A percentile compares a stretch with the other conserved stretches of the same genome.
Evolutionary conservation across 2,329 filamentous ascomycete species (phyloP).

Genomic region (Pseudocercospora musae): DNA sequence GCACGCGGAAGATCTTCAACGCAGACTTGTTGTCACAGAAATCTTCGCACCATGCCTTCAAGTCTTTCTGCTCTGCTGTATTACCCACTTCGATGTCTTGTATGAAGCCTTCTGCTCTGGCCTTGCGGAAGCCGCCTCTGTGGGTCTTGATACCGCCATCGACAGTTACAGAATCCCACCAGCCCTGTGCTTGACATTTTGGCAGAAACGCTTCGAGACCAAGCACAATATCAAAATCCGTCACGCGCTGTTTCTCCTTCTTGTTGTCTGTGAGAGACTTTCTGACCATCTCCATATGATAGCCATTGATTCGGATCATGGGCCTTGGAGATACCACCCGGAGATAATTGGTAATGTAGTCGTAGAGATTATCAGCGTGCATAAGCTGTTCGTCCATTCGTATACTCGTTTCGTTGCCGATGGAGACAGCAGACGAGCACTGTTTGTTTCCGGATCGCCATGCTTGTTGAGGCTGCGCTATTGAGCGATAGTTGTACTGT

Average conservation of each 20-base stretch:
- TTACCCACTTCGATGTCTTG: conserved; percentile 47
- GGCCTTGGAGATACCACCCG: conserved; percentile 23
- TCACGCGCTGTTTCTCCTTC: conserved; percentile 27
- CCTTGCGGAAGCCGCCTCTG: conserved; percentile 61
- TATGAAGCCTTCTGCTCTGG: conserved; percentile 47
- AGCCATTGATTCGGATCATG: conserved; percentile 27
- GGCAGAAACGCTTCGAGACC: conserved; percentile 23
- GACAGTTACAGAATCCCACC: conserved; percentile 43
- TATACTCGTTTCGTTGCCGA: conserved; percentile 24
- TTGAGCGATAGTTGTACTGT: conserved; percentile 20
- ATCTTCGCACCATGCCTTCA: conserved; percentile 64
- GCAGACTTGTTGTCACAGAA: conserved; percentile 59
- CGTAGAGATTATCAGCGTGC: conserved; percentile 22
- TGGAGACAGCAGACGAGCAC: conserved; percentile 12
- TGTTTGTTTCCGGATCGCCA: conserved; percentile 6
- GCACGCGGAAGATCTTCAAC: conserved; percentile 52
- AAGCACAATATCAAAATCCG: conserved; percentile 30
- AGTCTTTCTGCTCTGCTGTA: conserved; percentile 35
- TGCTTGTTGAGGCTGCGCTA: conserved; percentile 12
- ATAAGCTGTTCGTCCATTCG: conserved; percentile 30
- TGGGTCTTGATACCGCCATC: conserved; percentile 59
- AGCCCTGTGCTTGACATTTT: conserved; percentile 8
- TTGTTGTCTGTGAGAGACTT: conserved; percentile 24
- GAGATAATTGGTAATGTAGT: conserved; percentile 28
- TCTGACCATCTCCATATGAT: conserved; percentile 25